A percentile compares a stretch with the other conserved stretches of the same genome.
These are phyloP conservation scores for Trypanosomatidae sp. DNA, from an alignment of 208 protist genomes.

Conservation along the genomic window DNA sequence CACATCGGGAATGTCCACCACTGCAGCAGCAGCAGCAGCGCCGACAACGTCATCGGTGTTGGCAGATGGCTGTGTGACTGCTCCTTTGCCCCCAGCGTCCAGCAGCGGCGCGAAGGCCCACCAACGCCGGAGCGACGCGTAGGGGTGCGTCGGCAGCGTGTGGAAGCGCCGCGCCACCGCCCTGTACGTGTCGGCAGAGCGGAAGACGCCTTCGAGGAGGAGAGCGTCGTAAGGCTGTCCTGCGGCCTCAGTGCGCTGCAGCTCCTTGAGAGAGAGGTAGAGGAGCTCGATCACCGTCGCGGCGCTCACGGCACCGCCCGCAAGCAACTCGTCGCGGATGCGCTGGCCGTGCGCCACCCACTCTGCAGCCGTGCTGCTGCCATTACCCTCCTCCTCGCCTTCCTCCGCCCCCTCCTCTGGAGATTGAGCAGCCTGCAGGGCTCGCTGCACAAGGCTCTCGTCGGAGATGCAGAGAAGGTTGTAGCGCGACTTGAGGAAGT, in stretches of 20 bases:
- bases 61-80: conserved; percentile 13
- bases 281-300: too few species aligned
- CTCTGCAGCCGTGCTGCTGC: too few species aligned
- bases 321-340: conserved; percentile 45
- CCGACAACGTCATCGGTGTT: too few species aligned
- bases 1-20: too few species aligned
- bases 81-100: too few species aligned
- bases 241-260: too few species aligned
- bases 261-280: too few species aligned
- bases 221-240: conserved; percentile 37
- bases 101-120: too few species aligned
- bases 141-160: too few species aligned
- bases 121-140: too few species aligned
- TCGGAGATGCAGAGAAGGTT: conserved; percentile 59
- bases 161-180: conserved; percentile 21
- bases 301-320: conserved; percentile 32
- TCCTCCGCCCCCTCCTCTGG: not conserved
- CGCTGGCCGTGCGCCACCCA: too few species aligned
- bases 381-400: not conserved
- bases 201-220: conserved; percentile 69
- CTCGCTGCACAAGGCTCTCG: conserved; percentile 47
- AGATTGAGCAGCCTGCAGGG: conserved; percentile 30
- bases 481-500: conserved; percentile 36
- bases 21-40: too few species aligned
- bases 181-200: conserved; percentile 40